Base-by-base conservation (phyloP, 2,329 filamentous ascomycete species). In the Cordyceps farinosa region DNA sequence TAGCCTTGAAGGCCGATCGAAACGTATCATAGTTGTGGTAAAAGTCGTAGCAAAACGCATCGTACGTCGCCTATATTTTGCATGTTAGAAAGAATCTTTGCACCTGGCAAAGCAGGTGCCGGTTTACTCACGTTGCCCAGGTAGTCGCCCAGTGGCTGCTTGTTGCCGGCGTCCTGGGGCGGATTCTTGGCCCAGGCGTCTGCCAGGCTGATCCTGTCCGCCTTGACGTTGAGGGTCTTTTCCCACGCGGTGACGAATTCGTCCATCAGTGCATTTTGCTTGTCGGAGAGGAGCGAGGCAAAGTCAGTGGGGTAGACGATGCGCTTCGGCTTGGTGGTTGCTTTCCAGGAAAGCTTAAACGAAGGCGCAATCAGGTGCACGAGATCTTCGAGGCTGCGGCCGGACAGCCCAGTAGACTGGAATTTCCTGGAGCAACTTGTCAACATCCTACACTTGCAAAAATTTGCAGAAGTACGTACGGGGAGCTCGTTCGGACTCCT, bases 21-120 rank as follows among this genome's bases (percentile, higher is more conserved):
- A 77, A 77, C 0, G 60, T 50, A 17, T 70, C 66, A 59, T 73
- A 75, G 5, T 67, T 60, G 47, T 72, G 67, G 57, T 71, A 74
- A 58, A 74, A 75, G 8, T 74, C 73, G 65, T 73, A 72, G 57
- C 72, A 75, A 58, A 72, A 73, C 1, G 69, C 69, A 2, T 65
- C 62, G 36, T 74, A 75, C 1, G 72, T 67, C 3, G 70, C 70
- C 74, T 77, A 1, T 11, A 32, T 3, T 17, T 10, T 1, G 9
- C 7, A 11, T 36, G 62, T 72, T 32, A 51, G 30, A 15, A 17
- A 34, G 3, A 29, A 7, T 27, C 65, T 3, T 11, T 15, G 2
- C 34, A 13, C 10, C 27, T 44, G 15, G 2, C 0, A 30, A 9
- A 27, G 2, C 47, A 44, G 7, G 27, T 17, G 34, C 27, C 47